These are phyloP conservation scores for Coniochaeta prunicola DNA, from an alignment of 2,329 filamentous ascomycete species.

Conservation along the genomic window DNA sequence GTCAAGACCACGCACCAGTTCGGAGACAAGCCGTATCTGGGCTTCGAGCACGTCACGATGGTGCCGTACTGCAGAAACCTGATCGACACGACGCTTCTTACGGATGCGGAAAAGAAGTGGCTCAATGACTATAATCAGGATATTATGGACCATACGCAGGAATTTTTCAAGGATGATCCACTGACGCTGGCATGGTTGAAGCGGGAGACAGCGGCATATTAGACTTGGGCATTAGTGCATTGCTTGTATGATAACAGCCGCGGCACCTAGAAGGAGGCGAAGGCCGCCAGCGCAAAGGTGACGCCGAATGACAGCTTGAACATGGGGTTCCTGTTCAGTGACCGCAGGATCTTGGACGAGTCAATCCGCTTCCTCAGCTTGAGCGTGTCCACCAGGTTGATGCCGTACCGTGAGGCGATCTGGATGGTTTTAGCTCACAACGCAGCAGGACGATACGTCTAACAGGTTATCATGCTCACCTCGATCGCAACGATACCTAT, in stretches of 20 bases:
- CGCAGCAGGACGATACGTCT: not conserved
- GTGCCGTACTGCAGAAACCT: constrained; percentile 88
- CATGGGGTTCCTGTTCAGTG: constrained; percentile 49
- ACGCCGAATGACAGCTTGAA: constrained; percentile 65
- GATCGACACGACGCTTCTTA: constrained; percentile 69
- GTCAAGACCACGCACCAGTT: constrained; percentile 82
- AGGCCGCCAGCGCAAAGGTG: constrained; percentile 65
- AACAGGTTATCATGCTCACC: constrained; percentile 31
- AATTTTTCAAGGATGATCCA: constrained; percentile 66
- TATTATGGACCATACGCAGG: constrained; percentile 73
- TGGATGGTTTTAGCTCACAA: constrained; percentile 11
- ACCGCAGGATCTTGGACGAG: constrained; percentile 34
- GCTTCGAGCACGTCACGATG: constrained; percentile 97
- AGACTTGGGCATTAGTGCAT: not conserved
- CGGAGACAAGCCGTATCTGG: constrained; percentile 87
- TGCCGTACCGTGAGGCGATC: constrained; percentile 35
- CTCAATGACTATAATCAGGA: constrained; percentile 79
- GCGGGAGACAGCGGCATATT: constrained; percentile 71
- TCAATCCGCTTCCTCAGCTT: constrained; percentile 27
- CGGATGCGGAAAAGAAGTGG: constrained; percentile 70
- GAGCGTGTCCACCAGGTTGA: constrained; percentile 29
- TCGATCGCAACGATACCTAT: constrained; percentile 56
- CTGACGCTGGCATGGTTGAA: constrained; percentile 73
- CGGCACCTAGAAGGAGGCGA: constrained; percentile 37
- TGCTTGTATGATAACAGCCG: constrained; percentile 1